Percentiles rank a stretch among this genome's conserved stretches.
These are phyloP conservation scores for Boletus insuetus DNA, from an alignment of 768 basidiomycete species.

Conservation along the genomic window DNA sequence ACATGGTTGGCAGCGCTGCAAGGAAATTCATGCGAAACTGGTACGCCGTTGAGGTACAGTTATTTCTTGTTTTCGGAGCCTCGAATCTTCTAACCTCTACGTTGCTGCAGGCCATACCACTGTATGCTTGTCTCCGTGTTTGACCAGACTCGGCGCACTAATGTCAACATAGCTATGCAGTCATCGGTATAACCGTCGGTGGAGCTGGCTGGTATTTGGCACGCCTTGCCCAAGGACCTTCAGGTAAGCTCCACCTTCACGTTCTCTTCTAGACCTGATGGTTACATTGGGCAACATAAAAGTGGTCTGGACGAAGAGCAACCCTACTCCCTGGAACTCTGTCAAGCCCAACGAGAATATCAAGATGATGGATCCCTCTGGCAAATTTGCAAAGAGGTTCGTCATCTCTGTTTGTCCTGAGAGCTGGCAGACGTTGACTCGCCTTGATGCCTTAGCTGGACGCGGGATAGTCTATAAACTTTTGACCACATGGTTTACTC, in stretches of 20 bases:
- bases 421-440: not conserved
- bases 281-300: not conserved
- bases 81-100: not conserved
- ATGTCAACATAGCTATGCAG: constrained; percentile 38
- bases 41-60: constrained; percentile 45
- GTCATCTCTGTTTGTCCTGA: not conserved
- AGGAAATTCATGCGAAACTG: constrained; percentile 38
- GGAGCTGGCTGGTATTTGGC: constrained; percentile 69
- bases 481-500: not conserved
- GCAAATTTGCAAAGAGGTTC: constrained; percentile 70
- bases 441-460: constrained; percentile 51
- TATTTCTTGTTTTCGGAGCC: not conserved
- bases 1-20: constrained; percentile 24
- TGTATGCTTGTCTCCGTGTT: constrained; percentile 34
- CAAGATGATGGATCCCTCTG: constrained; percentile 67
- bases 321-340: constrained; percentile 89
- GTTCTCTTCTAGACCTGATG: not conserved
- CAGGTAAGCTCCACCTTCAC: constrained; percentile 35
- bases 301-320: constrained; percentile 64
- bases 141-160: constrained; percentile 6
- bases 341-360: constrained; percentile 73
- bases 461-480: constrained; percentile 64
- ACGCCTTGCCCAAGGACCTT: constrained; percentile 59
- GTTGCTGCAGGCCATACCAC: constrained; percentile 44
- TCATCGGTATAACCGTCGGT: constrained; percentile 47